Conservation (phyloP, 2,329 filamentous ascomycete genomes). For the Diaporthe citrichinensis region DNA sequence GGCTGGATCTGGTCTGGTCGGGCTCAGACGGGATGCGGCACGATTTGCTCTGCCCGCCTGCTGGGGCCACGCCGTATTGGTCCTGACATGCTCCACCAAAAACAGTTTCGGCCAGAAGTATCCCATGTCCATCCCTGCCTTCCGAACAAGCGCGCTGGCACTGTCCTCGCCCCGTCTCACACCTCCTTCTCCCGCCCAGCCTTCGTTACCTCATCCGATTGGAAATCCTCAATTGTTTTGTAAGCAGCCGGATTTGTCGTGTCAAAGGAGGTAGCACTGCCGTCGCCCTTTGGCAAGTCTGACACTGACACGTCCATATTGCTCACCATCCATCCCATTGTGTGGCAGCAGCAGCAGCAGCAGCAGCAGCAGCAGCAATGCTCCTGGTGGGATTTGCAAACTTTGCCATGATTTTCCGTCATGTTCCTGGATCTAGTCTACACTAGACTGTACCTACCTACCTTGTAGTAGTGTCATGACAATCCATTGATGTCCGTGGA, state of each 20-base stretch:
- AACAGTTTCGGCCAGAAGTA: slow-evolving; percentile 13
- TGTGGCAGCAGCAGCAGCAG: background rate
- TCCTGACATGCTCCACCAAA: slow-evolving; percentile 2
- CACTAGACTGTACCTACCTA: background rate
- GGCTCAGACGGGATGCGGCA: slow-evolving; percentile 20
- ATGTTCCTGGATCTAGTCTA: background rate
- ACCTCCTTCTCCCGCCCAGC: background rate
- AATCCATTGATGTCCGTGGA: background rate
- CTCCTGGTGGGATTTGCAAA: background rate
- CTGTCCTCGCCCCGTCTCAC: slow-evolving; percentile 16
- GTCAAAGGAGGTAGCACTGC: background rate
- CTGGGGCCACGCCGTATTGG: background rate
- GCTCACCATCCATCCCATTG: background rate
- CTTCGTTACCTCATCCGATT: slow-evolving; percentile 20
- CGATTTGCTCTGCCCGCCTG: background rate
- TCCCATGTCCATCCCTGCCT: background rate
- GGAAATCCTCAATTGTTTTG: slow-evolving; percentile 14
- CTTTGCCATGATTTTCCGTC: background rate
- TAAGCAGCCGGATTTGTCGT: slow-evolving; percentile 3
- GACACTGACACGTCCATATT: background rate
- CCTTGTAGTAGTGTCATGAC: background rate
- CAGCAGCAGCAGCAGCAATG: background rate
- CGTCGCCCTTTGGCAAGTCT: background rate
- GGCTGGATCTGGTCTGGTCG: slow-evolving; percentile 29
- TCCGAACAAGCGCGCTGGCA: slow-evolving; percentile 28